phyloP scores from a whole-genome alignment of 2,329 filamentous ascomycete species.

The Colletotrichum sansevieriae region DNA sequence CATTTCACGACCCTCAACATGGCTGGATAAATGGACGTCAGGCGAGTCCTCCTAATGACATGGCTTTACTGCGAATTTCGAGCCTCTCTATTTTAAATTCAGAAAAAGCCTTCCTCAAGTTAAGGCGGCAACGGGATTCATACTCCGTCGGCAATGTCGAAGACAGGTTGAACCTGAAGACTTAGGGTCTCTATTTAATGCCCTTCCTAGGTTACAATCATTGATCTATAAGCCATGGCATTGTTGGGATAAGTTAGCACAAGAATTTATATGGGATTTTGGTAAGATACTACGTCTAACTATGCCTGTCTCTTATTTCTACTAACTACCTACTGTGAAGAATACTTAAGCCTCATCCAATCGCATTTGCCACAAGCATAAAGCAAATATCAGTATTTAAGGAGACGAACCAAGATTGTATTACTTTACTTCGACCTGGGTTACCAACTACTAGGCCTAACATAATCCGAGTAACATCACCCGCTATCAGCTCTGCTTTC shows the following conservation, averaged over 20 bases:
- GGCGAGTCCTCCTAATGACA: slow-evolving; percentile 42
- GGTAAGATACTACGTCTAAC: slow-evolving; percentile 37
- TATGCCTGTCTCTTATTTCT: slow-evolving; percentile 12
- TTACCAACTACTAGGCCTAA: too few species aligned
- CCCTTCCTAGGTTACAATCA: slow-evolving; percentile 47
- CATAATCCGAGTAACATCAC: not conserved
- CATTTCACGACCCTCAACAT: slow-evolving; percentile 47
- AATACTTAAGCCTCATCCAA: slow-evolving; percentile 32
- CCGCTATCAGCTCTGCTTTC: slow-evolving; percentile 42
- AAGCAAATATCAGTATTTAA: slow-evolving; percentile 47
- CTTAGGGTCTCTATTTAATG: slow-evolving; percentile 44
- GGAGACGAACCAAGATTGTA: slow-evolving; percentile 45
- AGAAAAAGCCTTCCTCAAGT: slow-evolving; percentile 44
- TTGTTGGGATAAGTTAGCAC: slow-evolving; percentile 42
- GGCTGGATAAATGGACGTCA: slow-evolving; percentile 49
- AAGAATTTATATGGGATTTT: slow-evolving; percentile 42
- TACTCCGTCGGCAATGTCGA: slow-evolving; percentile 52
- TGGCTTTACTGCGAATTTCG: slow-evolving; percentile 46
- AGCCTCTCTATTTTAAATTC: slow-evolving; percentile 31
- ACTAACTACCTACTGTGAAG: slow-evolving; percentile 1
- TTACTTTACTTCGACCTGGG: not conserved
- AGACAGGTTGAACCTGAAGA: slow-evolving; percentile 42
- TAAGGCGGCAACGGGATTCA: slow-evolving; percentile 47
- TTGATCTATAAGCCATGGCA: slow-evolving; percentile 52
- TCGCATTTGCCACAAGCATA: slow-evolving; percentile 44